These are phyloP conservation scores for Magnaporthiopsis poae DNA, from an alignment of 2,329 filamentous ascomycete species.

Conservation along the genomic window DNA sequence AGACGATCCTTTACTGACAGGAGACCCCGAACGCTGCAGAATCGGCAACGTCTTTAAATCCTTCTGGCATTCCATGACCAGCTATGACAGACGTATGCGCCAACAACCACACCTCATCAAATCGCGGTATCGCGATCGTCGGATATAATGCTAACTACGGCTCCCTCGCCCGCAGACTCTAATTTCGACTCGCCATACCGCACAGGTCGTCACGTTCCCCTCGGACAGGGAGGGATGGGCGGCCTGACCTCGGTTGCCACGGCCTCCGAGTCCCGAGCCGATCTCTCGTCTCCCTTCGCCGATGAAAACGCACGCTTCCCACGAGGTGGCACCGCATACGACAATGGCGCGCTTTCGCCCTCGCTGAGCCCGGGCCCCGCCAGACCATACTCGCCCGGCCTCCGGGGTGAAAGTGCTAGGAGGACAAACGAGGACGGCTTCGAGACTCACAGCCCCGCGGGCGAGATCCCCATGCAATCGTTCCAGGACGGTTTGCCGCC, in stretches of 20 bases:
- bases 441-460: constrained; percentile 57
- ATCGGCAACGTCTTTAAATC: constrained; percentile 67
- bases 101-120: constrained; percentile 10
- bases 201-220: constrained; percentile 78
- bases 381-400: constrained; percentile 79
- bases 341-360: constrained; percentile 39
- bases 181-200: constrained; percentile 87
- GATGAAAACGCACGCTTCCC: constrained; percentile 53
- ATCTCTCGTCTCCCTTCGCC: constrained; percentile 68
- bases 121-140: not conserved
- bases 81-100: constrained; percentile 55
- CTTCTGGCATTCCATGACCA: constrained; percentile 89
- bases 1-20: not conserved
- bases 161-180: constrained; percentile 53
- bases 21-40: constrained; percentile 28
- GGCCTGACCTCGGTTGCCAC: constrained; percentile 82
- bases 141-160: not conserved
- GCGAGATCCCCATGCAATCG: constrained; percentile 92
- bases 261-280: constrained; percentile 76
- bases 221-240: constrained; percentile 59
- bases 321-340: constrained; percentile 45
- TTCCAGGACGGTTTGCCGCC: constrained; percentile 88
- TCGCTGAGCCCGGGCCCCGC: constrained; percentile 46
- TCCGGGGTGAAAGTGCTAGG: constrained; percentile 67
- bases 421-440: constrained; percentile 56